These are phyloP conservation scores for Lactarius sanguifluus DNA, from an alignment of 768 basidiomycete genomes.

Conservation along the genomic window DNA sequence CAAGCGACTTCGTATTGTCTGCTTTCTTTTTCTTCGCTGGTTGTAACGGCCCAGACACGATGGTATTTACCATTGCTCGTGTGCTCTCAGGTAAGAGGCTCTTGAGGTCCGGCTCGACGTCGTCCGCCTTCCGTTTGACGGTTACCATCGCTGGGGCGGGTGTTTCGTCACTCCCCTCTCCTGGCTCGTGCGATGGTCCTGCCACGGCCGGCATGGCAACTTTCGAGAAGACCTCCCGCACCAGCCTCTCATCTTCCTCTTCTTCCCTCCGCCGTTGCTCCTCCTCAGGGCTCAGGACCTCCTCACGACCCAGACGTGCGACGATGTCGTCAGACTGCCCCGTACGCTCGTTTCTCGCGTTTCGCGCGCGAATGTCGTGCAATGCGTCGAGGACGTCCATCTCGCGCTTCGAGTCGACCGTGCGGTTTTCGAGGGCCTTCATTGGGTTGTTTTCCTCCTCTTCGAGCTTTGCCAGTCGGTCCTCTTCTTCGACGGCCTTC, in stretches of 20 bases:
- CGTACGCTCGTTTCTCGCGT: constrained; percentile 84
- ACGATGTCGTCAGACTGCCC: constrained; percentile 72
- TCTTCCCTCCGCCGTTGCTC: constrained; percentile 66
- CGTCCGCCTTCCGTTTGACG: constrained; percentile 85
- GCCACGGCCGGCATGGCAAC: constrained; percentile 44
- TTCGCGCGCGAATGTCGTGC: constrained; percentile 85
- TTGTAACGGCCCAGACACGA: constrained; percentile 40
- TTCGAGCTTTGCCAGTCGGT: constrained; percentile 79
- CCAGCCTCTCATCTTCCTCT: constrained; percentile 89
- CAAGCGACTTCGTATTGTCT: constrained; percentile 30
- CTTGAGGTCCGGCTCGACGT: constrained; percentile 69
- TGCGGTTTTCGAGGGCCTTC: constrained; percentile 93
- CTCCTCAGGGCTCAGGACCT: constrained; percentile 77
- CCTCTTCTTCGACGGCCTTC: constrained; percentile 72
- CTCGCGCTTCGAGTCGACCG: constrained; percentile 89
- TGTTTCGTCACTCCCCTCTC: constrained; percentile 32
- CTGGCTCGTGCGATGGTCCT: constrained; percentile 13
- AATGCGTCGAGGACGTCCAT: constrained; percentile 98
- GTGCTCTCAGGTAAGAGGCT: constrained; percentile 67
- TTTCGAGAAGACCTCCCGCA: constrained; percentile 86
- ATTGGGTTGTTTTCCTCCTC: constrained; percentile 97
- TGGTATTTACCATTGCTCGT: constrained; percentile 55
- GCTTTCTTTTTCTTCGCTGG: constrained; percentile 62
- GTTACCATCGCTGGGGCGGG: constrained; percentile 47
- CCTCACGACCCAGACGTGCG: constrained; percentile 60